phyloP scores from a whole-genome alignment of 306 rosid genomes.

The Vigna trinervia region DNA sequence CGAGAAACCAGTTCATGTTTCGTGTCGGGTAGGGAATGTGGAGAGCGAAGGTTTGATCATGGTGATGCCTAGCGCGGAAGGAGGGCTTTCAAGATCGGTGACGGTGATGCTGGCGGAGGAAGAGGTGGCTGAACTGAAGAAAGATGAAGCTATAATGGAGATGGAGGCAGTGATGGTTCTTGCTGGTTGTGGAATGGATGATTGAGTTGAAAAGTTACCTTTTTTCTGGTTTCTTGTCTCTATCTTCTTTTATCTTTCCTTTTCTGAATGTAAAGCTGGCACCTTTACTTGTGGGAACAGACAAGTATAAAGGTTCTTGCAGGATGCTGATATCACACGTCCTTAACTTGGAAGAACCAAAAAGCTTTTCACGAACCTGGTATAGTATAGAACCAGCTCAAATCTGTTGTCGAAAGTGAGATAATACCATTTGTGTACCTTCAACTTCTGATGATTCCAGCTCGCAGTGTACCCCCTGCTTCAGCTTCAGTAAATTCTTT shows the following conservation, averaged over 20 bases:
- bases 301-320: neutral
- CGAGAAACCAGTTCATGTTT: constrained; percentile 61
- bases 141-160: constrained; percentile 57
- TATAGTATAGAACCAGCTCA: no score
- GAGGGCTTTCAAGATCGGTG: constrained; percentile 62
- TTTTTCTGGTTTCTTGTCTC: neutral
- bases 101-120: constrained; percentile 56
- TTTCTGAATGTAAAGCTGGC: neutral
- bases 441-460: no score
- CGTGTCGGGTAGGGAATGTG: constrained; percentile 61
- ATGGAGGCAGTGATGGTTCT: constrained; percentile 55
- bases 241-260: neutral
- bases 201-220: neutral
- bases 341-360: neutral
- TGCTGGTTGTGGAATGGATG: constrained; percentile 5
- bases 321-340: neutral
- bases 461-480: no score
- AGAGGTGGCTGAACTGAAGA: constrained; percentile 47
- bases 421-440: no score
- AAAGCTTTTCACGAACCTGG: no score
- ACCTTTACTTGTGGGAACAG: neutral
- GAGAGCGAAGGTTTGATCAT: constrained; percentile 66
- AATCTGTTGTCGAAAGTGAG: no score
- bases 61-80: constrained; percentile 67
- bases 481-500: no score